A percentile compares a stretch with the other conserved stretches of the same genome.
Conservation (phyloP, 257 asterid species). For the Verbascum thapsus region DNA sequence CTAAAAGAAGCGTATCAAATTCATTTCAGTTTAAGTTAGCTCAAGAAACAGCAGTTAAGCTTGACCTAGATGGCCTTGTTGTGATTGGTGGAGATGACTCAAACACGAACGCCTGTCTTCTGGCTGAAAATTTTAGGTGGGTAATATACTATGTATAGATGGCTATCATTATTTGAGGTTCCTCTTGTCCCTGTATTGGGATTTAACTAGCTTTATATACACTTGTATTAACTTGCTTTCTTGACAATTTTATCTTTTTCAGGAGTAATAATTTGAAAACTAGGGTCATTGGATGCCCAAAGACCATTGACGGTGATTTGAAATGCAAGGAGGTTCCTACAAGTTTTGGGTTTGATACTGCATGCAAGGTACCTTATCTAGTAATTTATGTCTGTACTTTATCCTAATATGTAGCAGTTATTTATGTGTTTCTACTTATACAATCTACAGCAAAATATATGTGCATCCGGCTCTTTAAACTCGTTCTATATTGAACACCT, state of each 20-base stretch:
- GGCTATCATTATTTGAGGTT: conserved; percentile 3
- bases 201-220: neutral
- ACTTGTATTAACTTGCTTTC: conserved; percentile 16
- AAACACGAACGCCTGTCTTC: conserved; percentile 97
- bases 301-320: conserved; percentile 97
- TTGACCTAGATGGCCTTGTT: conserved; percentile 94
- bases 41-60: conserved; percentile 85
- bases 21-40: conserved; percentile 90
- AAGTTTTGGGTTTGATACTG: conserved; percentile 98
- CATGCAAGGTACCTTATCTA: conserved; percentile 80
- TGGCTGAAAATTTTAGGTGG: conserved; percentile 71
- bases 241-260: conserved; percentile 17
- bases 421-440: conserved; percentile 6
- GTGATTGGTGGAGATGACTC: conserved; percentile 99
- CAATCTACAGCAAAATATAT: neutral
- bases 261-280: conserved; percentile 90
- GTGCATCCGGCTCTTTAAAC: neutral
- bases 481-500: neutral
- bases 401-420: conserved; percentile 14
- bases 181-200: conserved; percentile 7
- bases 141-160: neutral
- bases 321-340: conserved; percentile 92
- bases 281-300: conserved; percentile 95
- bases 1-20: conserved; percentile 27
- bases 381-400: conserved; percentile 1